Conservation (phyloP, 1,139 yeast species). For the Nematodospora anomalae region DNA sequence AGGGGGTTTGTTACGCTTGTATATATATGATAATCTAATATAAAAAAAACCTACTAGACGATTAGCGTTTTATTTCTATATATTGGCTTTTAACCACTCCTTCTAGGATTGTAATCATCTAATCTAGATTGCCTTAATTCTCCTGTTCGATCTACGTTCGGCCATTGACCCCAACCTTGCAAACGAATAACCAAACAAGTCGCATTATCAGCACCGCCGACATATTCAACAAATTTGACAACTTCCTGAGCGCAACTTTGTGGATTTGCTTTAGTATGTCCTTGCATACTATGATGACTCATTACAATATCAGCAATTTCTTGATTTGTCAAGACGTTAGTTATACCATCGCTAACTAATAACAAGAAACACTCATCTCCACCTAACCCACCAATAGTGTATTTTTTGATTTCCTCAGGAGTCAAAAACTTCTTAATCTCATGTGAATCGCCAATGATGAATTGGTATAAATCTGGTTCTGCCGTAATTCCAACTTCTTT, state of each 20-base stretch:
- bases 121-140: constrained; percentile 72
- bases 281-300: constrained; percentile 65
- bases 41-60: too few species aligned
- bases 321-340: constrained; percentile 80
- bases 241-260: constrained; percentile 86
- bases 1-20: constrained; percentile 2
- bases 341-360: constrained; percentile 83
- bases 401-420: constrained; percentile 38
- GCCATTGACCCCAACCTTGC: constrained; percentile 95
- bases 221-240: constrained; percentile 75
- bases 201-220: constrained; percentile 94
- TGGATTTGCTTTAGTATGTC: constrained; percentile 74
- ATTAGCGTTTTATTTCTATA: too few species aligned
- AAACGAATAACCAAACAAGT: constrained; percentile 80
- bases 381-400: constrained; percentile 53
- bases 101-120: constrained; percentile 46
- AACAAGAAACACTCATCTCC: constrained; percentile 85
- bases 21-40: constrained; percentile 1
- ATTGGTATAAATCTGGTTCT: constrained; percentile 83
- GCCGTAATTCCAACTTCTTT: constrained; percentile 85
- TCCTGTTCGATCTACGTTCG: constrained; percentile 78
- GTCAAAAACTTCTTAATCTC: constrained; percentile 35
- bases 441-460: constrained; percentile 55
- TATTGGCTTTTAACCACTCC: constrained; percentile 14
- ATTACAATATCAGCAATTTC: constrained; percentile 86